These are phyloP conservation scores for Herpetospermum pedunculosum DNA, from an alignment of 306 rosid genomes.

Conservation along the genomic window DNA sequence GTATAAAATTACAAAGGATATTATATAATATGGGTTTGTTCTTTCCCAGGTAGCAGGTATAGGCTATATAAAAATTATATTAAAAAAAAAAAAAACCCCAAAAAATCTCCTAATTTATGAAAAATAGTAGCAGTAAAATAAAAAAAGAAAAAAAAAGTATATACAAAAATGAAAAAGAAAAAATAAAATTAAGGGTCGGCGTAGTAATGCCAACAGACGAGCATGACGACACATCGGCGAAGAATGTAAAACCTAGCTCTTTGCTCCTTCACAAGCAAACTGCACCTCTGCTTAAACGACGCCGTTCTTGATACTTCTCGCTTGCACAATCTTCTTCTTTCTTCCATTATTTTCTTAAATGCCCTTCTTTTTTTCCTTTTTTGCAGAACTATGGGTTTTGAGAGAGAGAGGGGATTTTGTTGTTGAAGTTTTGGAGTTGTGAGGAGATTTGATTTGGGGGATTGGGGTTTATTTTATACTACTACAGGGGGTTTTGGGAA, in stretches of 20 bases:
- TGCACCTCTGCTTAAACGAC: constrained; percentile 49
- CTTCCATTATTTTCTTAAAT: constrained; percentile 13
- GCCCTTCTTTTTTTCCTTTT: neutral
- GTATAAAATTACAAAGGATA: neutral
- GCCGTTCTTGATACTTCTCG: constrained; percentile 6
- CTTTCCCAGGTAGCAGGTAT: neutral
- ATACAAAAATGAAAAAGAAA: neutral
- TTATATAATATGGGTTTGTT: neutral
- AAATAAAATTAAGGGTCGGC: constrained; percentile 16
- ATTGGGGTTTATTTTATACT: neutral
- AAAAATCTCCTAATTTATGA: neutral
- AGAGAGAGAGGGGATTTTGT: neutral
- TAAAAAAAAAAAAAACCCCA: neutral
- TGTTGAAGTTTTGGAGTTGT: neutral
- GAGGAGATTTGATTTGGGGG: neutral
- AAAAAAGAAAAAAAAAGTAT: no score
- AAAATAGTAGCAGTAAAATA: no score
- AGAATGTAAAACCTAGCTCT: constrained; percentile 69
- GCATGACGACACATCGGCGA: constrained; percentile 65
- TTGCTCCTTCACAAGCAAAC: constrained; percentile 51
- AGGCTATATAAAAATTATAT: neutral
- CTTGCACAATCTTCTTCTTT: constrained; percentile 17
- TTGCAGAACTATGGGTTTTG: neutral
- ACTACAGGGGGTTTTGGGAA: neutral
- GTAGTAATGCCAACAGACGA: constrained; percentile 53